Evolutionary conservation across 495 filamentous ascomycete genomes (phyloP).

Genomic region (Tuber aestivum): DNA sequence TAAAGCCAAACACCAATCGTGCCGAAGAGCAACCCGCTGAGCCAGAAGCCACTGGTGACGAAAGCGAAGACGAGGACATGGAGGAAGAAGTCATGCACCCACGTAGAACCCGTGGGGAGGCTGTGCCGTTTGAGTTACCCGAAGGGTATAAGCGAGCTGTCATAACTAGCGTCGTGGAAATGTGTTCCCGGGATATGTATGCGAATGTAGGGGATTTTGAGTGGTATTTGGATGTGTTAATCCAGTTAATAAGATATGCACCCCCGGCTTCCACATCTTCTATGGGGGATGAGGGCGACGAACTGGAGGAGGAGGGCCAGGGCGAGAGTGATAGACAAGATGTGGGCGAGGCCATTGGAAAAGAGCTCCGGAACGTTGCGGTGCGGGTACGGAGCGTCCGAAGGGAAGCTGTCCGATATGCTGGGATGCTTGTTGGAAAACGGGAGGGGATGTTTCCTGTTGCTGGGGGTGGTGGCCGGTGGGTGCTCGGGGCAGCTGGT

Average conservation of each 20-base stretch:
- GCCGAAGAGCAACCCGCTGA: slow-evolving; percentile 56
- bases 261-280: slow-evolving; percentile 45
- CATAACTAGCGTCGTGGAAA: slow-evolving; percentile 70
- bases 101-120: slow-evolving; percentile 14
- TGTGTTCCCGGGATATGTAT: slow-evolving; percentile 90
- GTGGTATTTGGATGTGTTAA: slow-evolving; percentile 86
- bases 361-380: slow-evolving; percentile 77
- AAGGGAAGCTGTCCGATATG: slow-evolving; percentile 69
- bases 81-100: slow-evolving; percentile 38
- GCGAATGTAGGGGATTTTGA: slow-evolving; percentile 81
- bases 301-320: slow-evolving; percentile 17
- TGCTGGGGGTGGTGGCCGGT: slow-evolving; percentile 46
- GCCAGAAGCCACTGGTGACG: slow-evolving; percentile 32
- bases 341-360: slow-evolving; percentile 67
- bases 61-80: slow-evolving; percentile 40
- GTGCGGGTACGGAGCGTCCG: slow-evolving; percentile 84
- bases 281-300: slow-evolving; percentile 20
- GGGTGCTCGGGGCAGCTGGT: slow-evolving; percentile 63
- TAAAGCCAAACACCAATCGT: slow-evolving; percentile 52
- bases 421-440: slow-evolving; percentile 63
- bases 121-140: slow-evolving; percentile 51
- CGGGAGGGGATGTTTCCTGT: slow-evolving; percentile 48
- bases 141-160: slow-evolving; percentile 76
- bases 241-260: slow-evolving; percentile 69
- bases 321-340: slow-evolving; percentile 46